Conservation (phyloP, 192 early-diverging fungal genomes). For the Geranomyces variabilis region DNA sequence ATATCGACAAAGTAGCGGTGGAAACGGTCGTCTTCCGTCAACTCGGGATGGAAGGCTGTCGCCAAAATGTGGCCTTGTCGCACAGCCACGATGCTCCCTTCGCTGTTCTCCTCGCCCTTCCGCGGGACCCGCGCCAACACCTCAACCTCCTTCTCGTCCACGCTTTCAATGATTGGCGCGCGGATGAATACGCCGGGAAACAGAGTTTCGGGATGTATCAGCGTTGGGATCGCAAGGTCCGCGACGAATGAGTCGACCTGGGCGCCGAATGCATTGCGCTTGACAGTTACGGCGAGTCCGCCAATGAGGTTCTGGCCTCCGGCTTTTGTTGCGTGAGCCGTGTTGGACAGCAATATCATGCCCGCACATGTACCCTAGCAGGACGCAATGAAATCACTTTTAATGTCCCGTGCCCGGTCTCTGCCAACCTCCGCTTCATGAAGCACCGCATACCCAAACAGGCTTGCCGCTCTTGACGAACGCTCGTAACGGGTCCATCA, state of each 20-base stretch:
- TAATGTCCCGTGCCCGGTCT: no score
- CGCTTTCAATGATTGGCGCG: conserved; percentile 82
- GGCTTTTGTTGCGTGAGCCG: conserved; percentile 72
- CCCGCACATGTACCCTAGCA: conserved; percentile 90
- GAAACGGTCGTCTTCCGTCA: conserved; percentile 86
- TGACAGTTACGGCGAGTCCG: conserved; percentile 80
- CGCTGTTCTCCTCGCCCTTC: conserved; percentile 28
- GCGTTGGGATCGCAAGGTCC: conserved; percentile 60
- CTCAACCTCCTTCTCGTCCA: conserved; percentile 67
- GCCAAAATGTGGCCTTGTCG: conserved; percentile 83
- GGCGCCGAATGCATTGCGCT: conserved; percentile 92
- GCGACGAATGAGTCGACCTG: conserved; percentile 92
- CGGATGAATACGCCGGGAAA: conserved; percentile 90
- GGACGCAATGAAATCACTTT: background rate
- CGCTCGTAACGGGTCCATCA: conserved; percentile 75
- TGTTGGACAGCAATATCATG: conserved; percentile 86
- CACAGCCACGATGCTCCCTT: conserved; percentile 81
- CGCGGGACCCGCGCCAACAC: conserved; percentile 67
- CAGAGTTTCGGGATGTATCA: conserved; percentile 36
- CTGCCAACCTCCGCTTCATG: no score
- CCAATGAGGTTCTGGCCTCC: conserved; percentile 87
- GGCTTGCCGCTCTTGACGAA: conserved; percentile 80
- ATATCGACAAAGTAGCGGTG: conserved; percentile 78
- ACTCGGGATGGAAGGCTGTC: conserved; percentile 95
- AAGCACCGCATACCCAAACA: conserved; percentile 57